Evolutionary conservation across 495 filamentous ascomycete genomes (phyloP).

Genomic region (Hyaloscypha bicolor): DNA sequence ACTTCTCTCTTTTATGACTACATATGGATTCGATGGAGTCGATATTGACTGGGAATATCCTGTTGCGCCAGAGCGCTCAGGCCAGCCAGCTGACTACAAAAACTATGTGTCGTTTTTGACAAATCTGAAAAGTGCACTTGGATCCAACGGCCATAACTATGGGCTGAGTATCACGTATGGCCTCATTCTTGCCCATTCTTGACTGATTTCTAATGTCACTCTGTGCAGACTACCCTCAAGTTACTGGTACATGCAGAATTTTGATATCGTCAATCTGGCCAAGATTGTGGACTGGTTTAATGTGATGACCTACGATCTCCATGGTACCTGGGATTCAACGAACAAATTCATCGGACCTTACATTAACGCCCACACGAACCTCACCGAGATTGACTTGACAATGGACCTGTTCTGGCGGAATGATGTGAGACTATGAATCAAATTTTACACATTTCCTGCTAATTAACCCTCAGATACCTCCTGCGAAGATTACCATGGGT

Average conservation of each 20-base stretch:
- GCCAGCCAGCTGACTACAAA: slow-evolving; percentile 39
- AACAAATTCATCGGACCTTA: slow-evolving; percentile 35
- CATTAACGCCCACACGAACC: slow-evolving; percentile 52
- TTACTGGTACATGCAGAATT: slow-evolving; percentile 53
- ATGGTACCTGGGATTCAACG: slow-evolving; percentile 42
- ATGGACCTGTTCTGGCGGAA: slow-evolving; percentile 56
- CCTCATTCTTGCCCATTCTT: too few species aligned
- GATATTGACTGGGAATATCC: slow-evolving; percentile 47
- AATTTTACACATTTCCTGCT: too few species aligned
- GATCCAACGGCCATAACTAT: slow-evolving; percentile 15
- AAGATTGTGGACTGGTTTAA: slow-evolving; percentile 53
- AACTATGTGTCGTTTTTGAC: slow-evolving; percentile 48
- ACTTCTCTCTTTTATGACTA: slow-evolving; percentile 45
- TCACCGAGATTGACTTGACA: slow-evolving; percentile 55
- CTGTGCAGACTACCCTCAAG: slow-evolving; percentile 3
- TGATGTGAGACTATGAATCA: too few species aligned
- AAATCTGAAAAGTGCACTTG: slow-evolving; percentile 17
- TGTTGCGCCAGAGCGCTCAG: slow-evolving; percentile 48
- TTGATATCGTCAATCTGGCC: slow-evolving; percentile 44
- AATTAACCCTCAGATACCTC: too few species aligned
- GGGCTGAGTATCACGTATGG: slow-evolving; percentile 13
- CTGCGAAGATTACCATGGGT: slow-evolving; percentile 22
- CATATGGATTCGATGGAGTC: slow-evolving; percentile 46
- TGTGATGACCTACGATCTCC: slow-evolving; percentile 58
- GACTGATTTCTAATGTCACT: too few species aligned